Evolutionary conservation across 1,139 yeast genomes (phyloP).

Genomic region (Nadsonia starkeyi-henricii): DNA sequence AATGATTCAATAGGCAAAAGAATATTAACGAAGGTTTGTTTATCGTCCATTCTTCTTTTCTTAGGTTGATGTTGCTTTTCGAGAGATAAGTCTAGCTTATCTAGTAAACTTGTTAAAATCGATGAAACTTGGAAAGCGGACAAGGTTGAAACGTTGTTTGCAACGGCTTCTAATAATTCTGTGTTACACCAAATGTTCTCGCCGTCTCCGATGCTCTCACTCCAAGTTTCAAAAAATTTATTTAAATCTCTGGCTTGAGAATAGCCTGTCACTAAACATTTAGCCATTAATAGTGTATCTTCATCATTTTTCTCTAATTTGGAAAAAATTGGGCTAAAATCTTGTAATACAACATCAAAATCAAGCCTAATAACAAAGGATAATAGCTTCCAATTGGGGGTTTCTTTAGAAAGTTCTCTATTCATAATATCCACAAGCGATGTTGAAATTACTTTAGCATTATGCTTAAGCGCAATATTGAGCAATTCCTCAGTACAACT

Average conservation of each 20-base stretch:
- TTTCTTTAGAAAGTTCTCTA: background rate
- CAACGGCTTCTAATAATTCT: slow-evolving; percentile 8
- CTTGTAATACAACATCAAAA: slow-evolving; percentile 6
- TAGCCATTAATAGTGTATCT: slow-evolving; percentile 5
- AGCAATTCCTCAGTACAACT: slow-evolving; percentile 1
- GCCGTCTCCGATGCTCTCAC: slow-evolving; percentile 12
- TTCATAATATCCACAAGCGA: slow-evolving; percentile 2
- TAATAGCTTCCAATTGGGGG: slow-evolving; percentile 5
- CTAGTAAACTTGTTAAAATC: background rate
- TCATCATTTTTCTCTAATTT: slow-evolving; percentile 1
- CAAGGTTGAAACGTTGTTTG: slow-evolving; percentile 9
- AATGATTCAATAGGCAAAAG: background rate
- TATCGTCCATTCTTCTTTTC: background rate
- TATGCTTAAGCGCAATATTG: slow-evolving; percentile 5
- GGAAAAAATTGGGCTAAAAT: slow-evolving; percentile 4
- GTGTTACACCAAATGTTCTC: slow-evolving; percentile 11
- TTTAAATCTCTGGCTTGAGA: slow-evolving; percentile 38
- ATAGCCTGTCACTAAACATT: slow-evolving; percentile 28
- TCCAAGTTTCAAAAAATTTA: slow-evolving; percentile 39
- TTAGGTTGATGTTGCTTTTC: background rate
- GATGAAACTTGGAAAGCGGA: slow-evolving; percentile 11
- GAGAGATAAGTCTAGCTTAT: background rate
- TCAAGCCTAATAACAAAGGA: slow-evolving; percentile 4
- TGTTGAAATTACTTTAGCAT: slow-evolving; percentile 2
- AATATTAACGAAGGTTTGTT: background rate